Evolutionary conservation across 1,284 basidiomycete genomes (phyloP), one percentile per base, ranked within the genome.

Genomic region (Taiwanofungus camphoratus): DNA sequence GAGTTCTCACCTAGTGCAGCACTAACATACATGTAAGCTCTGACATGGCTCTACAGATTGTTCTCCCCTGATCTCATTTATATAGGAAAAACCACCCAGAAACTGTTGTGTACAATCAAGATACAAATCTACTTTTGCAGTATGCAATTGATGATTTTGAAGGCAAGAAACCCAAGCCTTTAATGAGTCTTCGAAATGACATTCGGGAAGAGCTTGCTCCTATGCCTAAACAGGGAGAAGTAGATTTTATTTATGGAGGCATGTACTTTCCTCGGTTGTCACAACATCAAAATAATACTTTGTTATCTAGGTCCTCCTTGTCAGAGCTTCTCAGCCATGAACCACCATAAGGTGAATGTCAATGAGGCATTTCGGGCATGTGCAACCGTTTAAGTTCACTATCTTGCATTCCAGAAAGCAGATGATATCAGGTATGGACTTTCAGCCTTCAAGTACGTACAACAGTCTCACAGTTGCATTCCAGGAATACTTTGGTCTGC

Each of bases 221-320:
- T 0, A 70, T 81, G 71, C 85, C 79, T 13, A 66, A 63, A 41
- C 71, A 64, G 39, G 74, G 72, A 7, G 76, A 79, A 20, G 72
- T 87, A 3, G 82, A 87, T 50, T 73, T 87, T 44, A 78, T 87
- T 26, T 82, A 70, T 59, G 83, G 83, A 50, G 82, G 80, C 81
- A 61, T 36, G 67, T 61, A 5, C 30, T 18, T n/a, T 31, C 12
- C 21, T 18, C 3, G 21, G 12, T 31, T n/a, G 3, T 13, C 16
- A n/a, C 15, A 12, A 7, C 15, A 15, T 11, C 7, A 4, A 24
- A 2, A 12, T 31, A 13, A 16, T 4, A 5, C 5, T 12, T 44
- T 38, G 44, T 15, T 22, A 12, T 16, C 5, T 40, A 84, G 81
- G 82, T 5, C 79, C 82, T 9, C 83, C 83, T 11, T 86, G 83